phyloP scores from a whole-genome alignment of 2,329 filamentous ascomycete species.

The Ascochyta rabiei region DNA sequence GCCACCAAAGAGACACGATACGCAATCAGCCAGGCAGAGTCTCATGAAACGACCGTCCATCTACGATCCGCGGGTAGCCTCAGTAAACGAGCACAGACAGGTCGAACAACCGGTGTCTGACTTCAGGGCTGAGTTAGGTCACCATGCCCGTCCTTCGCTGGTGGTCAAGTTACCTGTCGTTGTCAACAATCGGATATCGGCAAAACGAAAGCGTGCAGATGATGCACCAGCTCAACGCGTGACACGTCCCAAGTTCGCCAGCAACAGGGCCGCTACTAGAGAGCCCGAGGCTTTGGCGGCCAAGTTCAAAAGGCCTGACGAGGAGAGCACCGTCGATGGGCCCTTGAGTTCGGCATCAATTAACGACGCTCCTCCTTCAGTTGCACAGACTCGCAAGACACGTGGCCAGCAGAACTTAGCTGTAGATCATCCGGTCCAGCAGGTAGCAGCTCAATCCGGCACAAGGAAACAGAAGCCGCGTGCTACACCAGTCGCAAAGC shows the following conservation, averaged over 20 bases:
- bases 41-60: conserved; percentile 30
- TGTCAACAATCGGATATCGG: background rate
- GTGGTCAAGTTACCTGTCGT: background rate
- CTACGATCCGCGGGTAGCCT: conserved; percentile 20
- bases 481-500: background rate
- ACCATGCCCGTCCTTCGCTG: background rate
- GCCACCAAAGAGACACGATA: conserved; percentile 4
- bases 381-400: background rate
- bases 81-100: background rate
- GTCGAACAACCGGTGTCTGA: background rate
- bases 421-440: background rate
- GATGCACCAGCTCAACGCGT: conserved; percentile 6
- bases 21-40: conserved; percentile 23
- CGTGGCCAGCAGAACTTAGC: conserved; percentile 3
- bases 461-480: background rate
- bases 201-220: background rate
- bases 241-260: conserved; percentile 1
- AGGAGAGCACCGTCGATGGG: background rate
- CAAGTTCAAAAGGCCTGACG: background rate
- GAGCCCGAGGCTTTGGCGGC: background rate
- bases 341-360: background rate
- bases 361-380: background rate
- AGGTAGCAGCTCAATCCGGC: background rate
- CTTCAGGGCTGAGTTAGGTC: background rate
- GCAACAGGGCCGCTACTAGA: background rate